phyloP scores from a whole-genome alignment of 108 stramenopile species.

The Nitzschia palea region DNA sequence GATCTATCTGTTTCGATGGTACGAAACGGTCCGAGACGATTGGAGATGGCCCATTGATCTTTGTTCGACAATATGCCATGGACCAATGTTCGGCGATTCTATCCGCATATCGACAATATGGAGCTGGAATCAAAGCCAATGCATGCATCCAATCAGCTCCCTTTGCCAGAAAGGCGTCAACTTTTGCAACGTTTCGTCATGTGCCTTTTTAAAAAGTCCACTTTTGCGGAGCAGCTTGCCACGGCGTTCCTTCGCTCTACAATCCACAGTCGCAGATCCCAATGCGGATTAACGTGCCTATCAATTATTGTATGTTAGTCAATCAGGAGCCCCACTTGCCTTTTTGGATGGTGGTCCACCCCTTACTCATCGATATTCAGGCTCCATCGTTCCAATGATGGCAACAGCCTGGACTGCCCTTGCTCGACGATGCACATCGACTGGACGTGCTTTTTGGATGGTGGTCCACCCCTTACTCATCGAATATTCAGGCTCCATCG shows the following conservation, averaged over 20 bases:
- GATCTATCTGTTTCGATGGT: too few species aligned
- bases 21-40: too few species aligned
- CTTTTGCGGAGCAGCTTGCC: too few species aligned
- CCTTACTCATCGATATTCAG: conserved; percentile 17
- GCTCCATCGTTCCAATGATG: not conserved
- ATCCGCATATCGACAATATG: conserved; percentile 60
- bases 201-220: conserved; percentile 61
- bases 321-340: conserved; percentile 47
- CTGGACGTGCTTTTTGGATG: conserved; percentile 1
- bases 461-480: conserved; percentile 40
- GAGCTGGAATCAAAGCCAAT: not conserved
- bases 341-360: conserved; percentile 53
- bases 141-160: conserved; percentile 77
- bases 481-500: conserved; percentile 4
- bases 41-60: conserved; percentile 5
- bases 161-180: conserved; percentile 87
- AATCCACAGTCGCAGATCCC: conserved; percentile 38
- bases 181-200: conserved; percentile 87
- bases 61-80: conserved; percentile 51
- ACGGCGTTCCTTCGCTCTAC: conserved; percentile 42
- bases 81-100: conserved; percentile 62
- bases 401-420: not conserved
- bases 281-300: conserved; percentile 80
- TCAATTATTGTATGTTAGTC: conserved; percentile 49
- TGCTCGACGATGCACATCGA: conserved; percentile 10